Conservation (phyloP, 179 eudicot genomes). For the Heliamphora pulchella region DNA sequence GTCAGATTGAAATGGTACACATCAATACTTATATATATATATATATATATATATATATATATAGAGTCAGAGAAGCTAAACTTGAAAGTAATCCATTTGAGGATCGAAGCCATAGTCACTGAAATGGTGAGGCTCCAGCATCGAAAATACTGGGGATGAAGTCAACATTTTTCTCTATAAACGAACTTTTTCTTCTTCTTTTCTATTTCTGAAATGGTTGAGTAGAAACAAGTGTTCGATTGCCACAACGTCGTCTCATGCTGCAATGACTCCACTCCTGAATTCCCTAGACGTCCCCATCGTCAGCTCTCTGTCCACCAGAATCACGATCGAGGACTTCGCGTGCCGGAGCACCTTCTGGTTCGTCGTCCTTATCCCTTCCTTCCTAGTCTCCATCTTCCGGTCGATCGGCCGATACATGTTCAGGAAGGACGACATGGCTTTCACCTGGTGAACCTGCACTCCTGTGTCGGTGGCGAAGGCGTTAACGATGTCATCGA, state of each 20-base stretch:
- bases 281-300: slow-evolving; percentile 34
- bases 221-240: too few species aligned
- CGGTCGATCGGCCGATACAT: slow-evolving; percentile 80
- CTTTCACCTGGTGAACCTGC: slow-evolving; percentile 53
- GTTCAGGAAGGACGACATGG: slow-evolving; percentile 46
- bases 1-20: too few species aligned
- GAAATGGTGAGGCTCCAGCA: slow-evolving; percentile 62
- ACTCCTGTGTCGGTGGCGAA: slow-evolving; percentile 56
- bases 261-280: slow-evolving; percentile 37
- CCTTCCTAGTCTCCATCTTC: slow-evolving; percentile 72
- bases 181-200: not conserved
- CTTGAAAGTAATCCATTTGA: slow-evolving; percentile 81
- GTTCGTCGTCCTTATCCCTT: slow-evolving; percentile 62
- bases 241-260: slow-evolving; percentile 44
- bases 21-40: too few species aligned
- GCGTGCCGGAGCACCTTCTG: slow-evolving; percentile 81
- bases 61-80: slow-evolving; percentile 9
- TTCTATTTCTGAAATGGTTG: not conserved
- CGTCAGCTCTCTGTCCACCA: slow-evolving; percentile 78
- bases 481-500: slow-evolving; percentile 55
- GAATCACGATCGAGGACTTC: slow-evolving; percentile 67
- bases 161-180: slow-evolving; percentile 28
- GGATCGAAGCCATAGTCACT: slow-evolving; percentile 88
- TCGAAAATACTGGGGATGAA: slow-evolving; percentile 53
- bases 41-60: too few species aligned